Conservation (phyloP, 345 rosid genomes). For the Aegle marmelos region DNA sequence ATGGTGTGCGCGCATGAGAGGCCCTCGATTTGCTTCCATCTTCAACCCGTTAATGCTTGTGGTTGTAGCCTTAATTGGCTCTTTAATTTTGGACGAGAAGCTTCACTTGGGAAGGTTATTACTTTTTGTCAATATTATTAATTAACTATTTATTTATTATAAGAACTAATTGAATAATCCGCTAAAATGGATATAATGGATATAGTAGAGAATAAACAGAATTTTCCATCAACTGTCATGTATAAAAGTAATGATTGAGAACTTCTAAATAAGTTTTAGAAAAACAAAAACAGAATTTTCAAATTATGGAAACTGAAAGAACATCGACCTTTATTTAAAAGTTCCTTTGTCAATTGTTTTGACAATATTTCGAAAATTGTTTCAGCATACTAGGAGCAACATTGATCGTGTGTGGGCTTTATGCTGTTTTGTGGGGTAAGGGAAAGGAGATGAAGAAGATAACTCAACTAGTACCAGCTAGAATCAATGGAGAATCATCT, state of each 20-base stretch:
- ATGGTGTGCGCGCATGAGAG: conserved; percentile 29
- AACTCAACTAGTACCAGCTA: background rate
- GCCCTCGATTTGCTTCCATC: conserved; percentile 37
- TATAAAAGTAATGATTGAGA: too few relatives aligned
- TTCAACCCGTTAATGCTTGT: conserved; percentile 40
- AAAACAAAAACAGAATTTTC: too few relatives aligned
- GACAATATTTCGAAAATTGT: background rate
- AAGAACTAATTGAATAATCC: too few relatives aligned
- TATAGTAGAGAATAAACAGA: too few relatives aligned
- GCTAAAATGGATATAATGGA: too few relatives aligned
- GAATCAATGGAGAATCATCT: background rate
- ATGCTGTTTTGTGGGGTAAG: conserved; percentile 57
- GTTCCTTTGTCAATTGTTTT: too few relatives aligned
- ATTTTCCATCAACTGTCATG: too few relatives aligned
- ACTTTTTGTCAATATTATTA: conserved; percentile 8
- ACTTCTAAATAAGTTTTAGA: too few relatives aligned
- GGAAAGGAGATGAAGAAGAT: conserved; percentile 31
- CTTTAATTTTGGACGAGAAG: conserved; percentile 32
- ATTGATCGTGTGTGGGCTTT: conserved; percentile 44
- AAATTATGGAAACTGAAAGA: too few relatives aligned
- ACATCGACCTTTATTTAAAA: too few relatives aligned
- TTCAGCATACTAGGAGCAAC: conserved; percentile 47
- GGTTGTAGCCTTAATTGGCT: conserved; percentile 28
- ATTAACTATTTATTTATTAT: too few relatives aligned
- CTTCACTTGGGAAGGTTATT: conserved; percentile 41